These are phyloP conservation scores for Helotiales sp. DNA, from an alignment of 2,329 filamentous ascomycete genomes.

Conservation along the genomic window DNA sequence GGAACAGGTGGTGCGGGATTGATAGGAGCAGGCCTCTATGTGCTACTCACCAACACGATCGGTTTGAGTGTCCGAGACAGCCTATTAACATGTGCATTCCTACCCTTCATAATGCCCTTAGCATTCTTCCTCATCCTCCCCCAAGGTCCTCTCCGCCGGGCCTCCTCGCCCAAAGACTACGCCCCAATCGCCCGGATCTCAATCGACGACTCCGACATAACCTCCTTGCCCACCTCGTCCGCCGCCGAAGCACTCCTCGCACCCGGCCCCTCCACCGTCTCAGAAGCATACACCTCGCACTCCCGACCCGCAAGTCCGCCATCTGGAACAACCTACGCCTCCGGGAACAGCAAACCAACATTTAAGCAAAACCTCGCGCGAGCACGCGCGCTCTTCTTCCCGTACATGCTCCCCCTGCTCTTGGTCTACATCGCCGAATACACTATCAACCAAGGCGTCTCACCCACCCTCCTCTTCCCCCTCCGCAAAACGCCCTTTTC, in stretches of 20 bases:
- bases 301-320: conserved; percentile 21
- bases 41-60: conserved; percentile 80
- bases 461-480: conserved; percentile 88
- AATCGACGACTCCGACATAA: conserved; percentile 45
- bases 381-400: conserved; percentile 71
- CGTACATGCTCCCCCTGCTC: conserved; percentile 86
- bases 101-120: conserved; percentile 79
- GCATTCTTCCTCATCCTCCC: conserved; percentile 82
- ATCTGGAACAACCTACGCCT: background rate
- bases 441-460: conserved; percentile 93
- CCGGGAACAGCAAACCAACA: background rate
- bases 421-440: conserved; percentile 97
- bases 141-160: conserved; percentile 62
- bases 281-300: conserved; percentile 48
- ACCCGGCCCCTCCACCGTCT: conserved; percentile 48
- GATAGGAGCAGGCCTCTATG: conserved; percentile 86
- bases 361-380: conserved; percentile 56
- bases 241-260: conserved; percentile 57
- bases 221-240: conserved; percentile 45
- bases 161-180: conserved; percentile 56
- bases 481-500: conserved; percentile 76
- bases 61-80: conserved; percentile 75
- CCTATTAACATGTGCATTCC: conserved; percentile 75
- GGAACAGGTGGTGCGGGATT: conserved; percentile 90
- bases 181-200: conserved; percentile 51